phyloP scores from a whole-genome alignment of 257 asterid genomes.

The Solanum paucissectum region DNA sequence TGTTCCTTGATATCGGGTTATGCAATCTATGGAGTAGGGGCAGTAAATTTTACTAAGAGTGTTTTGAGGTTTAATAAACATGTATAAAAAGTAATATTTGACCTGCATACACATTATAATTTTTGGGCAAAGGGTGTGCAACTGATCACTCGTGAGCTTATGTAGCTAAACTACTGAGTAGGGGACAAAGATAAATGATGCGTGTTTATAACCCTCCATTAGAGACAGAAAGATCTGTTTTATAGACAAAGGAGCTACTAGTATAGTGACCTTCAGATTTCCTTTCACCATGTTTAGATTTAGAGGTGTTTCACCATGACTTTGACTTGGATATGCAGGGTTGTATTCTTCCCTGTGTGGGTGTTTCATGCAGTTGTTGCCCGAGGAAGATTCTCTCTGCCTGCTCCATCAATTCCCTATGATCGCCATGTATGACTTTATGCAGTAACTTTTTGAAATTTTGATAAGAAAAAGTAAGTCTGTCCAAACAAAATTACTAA shows the following conservation, averaged over 20 bases:
- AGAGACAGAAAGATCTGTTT: not conserved
- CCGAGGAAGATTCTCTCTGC: conserved; percentile 95
- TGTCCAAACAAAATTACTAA: not conserved
- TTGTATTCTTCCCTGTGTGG: conserved; percentile 90
- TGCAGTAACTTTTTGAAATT: conserved; percentile 1
- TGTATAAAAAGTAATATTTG: not conserved
- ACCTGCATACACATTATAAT: not conserved
- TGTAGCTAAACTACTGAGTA: not conserved
- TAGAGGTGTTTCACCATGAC: not conserved
- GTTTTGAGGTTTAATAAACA: not conserved
- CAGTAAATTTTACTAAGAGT: not conserved
- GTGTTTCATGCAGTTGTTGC: conserved; percentile 90
- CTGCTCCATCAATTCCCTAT: conserved; percentile 95
- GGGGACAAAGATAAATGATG: not conserved
- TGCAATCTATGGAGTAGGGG: not conserved
- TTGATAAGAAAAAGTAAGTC: conserved; percentile 5
- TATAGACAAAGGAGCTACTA: not conserved
- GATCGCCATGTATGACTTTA: conserved; percentile 76
- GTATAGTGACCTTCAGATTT: not conserved
- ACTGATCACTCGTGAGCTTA: not conserved
- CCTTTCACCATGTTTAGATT: not conserved
- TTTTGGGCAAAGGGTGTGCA: not conserved
- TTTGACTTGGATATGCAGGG: conserved; percentile 41
- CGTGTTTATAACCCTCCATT: not conserved
- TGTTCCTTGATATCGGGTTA: not conserved